phyloP scores from a whole-genome alignment of 2,329 filamentous ascomycete genomes.

The Botrytis tulipae region DNA sequence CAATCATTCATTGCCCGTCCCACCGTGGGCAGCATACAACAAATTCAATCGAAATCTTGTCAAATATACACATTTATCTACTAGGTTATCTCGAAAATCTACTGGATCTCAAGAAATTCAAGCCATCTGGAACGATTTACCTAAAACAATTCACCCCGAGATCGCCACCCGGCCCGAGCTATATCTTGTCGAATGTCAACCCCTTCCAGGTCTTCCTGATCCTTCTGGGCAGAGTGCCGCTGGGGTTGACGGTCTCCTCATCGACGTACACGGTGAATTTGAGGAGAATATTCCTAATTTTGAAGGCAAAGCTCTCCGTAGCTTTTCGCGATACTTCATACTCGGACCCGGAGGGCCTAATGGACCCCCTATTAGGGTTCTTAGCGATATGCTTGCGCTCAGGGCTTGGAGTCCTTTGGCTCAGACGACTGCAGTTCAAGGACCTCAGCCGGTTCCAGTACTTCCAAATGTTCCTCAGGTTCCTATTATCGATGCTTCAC shows the following conservation, averaged over 20 bases:
- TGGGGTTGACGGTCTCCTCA: constrained; percentile 74
- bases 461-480: constrained; percentile 25
- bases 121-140: constrained; percentile 67
- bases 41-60: constrained; percentile 75
- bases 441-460: not conserved
- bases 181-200: constrained; percentile 81
- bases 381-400: constrained; percentile 76
- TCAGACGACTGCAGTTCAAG: constrained; percentile 23
- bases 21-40: constrained; percentile 73
- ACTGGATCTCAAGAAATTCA: constrained; percentile 64
- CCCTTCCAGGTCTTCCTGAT: constrained; percentile 69
- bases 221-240: constrained; percentile 59
- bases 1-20: constrained; percentile 42
- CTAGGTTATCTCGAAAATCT: constrained; percentile 64
- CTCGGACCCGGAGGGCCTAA: constrained; percentile 71
- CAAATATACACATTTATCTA: constrained; percentile 60
- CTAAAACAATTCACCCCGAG: constrained; percentile 71
- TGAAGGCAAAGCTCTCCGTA: constrained; percentile 62
- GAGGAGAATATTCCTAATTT: constrained; percentile 65
- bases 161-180: constrained; percentile 65
- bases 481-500: constrained; percentile 17
- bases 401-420: constrained; percentile 60
- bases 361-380: constrained; percentile 60
- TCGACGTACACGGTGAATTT: constrained; percentile 81
- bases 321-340: constrained; percentile 79